Percentiles rank a stretch among this genome's conserved stretches.
These are phyloP conservation scores for Phlebopus sp. DNA, from an alignment of 1,284 basidiomycete genomes.

Conservation along the genomic window DNA sequence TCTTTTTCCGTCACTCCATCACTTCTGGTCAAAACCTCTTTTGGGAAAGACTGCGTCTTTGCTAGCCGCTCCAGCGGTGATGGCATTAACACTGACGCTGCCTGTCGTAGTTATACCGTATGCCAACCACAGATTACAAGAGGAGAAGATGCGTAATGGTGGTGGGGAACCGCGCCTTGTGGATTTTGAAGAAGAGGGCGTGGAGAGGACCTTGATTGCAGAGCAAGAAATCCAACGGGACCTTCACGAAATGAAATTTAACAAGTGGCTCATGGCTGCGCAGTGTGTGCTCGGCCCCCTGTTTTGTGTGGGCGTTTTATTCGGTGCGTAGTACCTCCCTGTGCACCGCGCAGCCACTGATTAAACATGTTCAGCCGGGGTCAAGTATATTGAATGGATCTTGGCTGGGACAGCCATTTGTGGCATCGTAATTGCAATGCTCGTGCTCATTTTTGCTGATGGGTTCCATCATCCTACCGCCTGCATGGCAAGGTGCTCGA, in stretches of 20 bases:
- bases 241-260: slow-evolving; percentile 64
- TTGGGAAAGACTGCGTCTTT: slow-evolving; percentile 74
- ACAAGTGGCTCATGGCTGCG: slow-evolving; percentile 77
- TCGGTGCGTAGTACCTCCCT: slow-evolving; percentile 50
- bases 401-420: slow-evolving; percentile 52
- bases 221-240: slow-evolving; percentile 66
- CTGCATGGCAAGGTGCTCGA: slow-evolving; percentile 75
- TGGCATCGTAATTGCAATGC: slow-evolving; percentile 52
- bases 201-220: slow-evolving; percentile 58
- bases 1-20: slow-evolving; percentile 85
- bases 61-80: slow-evolving; percentile 84
- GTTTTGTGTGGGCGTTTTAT: slow-evolving; percentile 72
- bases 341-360: slow-evolving; percentile 5
- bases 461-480: slow-evolving; percentile 59
- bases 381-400: slow-evolving; percentile 51
- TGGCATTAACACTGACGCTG: slow-evolving; percentile 84
- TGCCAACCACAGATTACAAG: slow-evolving; percentile 35
- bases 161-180: slow-evolving; percentile 43
- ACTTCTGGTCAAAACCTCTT: slow-evolving; percentile 70
- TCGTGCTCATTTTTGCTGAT: slow-evolving; percentile 63
- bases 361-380: slow-evolving; percentile 45
- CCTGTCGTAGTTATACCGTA: slow-evolving; percentile 83
- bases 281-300: slow-evolving; percentile 81
- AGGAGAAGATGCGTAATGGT: slow-evolving; percentile 40
- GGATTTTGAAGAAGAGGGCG: slow-evolving; percentile 64